Base-by-base conservation (phyloP, 2,329 filamentous ascomycete genomes). In the Acephala macrosclerotiorum region DNA sequence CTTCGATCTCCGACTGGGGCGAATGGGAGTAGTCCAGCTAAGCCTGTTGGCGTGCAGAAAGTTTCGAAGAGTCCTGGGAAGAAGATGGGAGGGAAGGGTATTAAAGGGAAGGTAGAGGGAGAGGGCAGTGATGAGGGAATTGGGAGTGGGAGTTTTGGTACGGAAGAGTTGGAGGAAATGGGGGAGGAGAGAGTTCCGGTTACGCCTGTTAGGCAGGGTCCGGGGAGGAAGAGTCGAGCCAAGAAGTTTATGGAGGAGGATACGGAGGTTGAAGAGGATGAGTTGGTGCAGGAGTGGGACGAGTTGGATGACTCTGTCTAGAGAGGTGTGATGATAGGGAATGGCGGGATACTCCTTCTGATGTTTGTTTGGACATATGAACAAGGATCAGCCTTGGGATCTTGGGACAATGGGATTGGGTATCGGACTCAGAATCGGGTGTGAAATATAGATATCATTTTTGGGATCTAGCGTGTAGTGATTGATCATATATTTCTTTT, bases 401-500 rank as follows among this genome's bases (percentile, higher is more conserved):
- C n/a, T n/a, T n/a, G n/a, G 2, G 47, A 12, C 20, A 51, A 26
- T 12, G 9, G 2, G 47, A 51, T 51, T 51, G 20, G 47, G 16
- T 9, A 16, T 26, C 25, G 25, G 9, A 29, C 7, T 51, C 9
- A 22, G 25, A 29, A 9, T 14, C 47, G 26, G 42, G 16, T n/a
- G 20, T n/a, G 25, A 26, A 26, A 51, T 51, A 51, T 51, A 26
- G 42, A n/a, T 47, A 4, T 26, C 47, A 51, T 26, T 14, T 29
- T 26, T 22, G 26, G 11, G 22, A 18, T 1, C 8, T 7, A 51
- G 9, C 9, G 1, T 25, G 11, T 8, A 29, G 22, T 51, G 47
- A 51, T 51, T 18, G 47, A 51, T 51, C 20, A 29, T 51, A 51
- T 51, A 26, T 51, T 51, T 25, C 47, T 51, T 51, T 18, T 51